Percentiles rank a stretch among this genome's conserved stretches.
These are phyloP conservation scores for Yueomyces sp. DNA, from an alignment of 805 yeast species.

Conservation along the genomic window DNA sequence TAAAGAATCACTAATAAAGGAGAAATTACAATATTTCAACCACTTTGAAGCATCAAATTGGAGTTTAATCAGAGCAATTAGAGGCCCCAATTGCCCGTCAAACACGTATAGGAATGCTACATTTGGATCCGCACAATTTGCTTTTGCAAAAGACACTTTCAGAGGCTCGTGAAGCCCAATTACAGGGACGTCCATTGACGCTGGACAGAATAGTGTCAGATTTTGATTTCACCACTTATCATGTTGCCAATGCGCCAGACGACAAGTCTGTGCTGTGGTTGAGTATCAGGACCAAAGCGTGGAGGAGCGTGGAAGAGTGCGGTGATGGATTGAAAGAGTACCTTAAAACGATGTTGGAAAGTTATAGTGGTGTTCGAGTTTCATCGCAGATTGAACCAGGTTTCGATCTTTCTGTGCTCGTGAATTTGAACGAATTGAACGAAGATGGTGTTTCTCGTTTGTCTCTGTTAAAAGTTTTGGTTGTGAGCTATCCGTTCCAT, in stretches of 20 bases:
- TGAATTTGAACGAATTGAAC: constrained; percentile 49
- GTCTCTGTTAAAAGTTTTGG: constrained; percentile 68
- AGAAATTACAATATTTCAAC: no score
- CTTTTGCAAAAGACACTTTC: constrained; percentile 69
- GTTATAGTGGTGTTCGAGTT: constrained; percentile 12
- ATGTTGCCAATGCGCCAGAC: constrained; percentile 64
- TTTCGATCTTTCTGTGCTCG: constrained; percentile 62
- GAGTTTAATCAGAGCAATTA: no score
- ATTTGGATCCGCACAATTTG: constrained; percentile 72
- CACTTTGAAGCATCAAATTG: no score
- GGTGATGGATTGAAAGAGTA: constrained; percentile 10
- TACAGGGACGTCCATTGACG: constrained; percentile 16
- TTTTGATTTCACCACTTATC: constrained; percentile 92
- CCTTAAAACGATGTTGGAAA: constrained; percentile 10
- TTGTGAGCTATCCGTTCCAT: constrained; percentile 88
- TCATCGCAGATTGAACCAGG: constrained; percentile 42
- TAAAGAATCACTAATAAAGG: no score
- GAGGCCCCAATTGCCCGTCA: no score
- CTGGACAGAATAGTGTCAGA: constrained; percentile 87
- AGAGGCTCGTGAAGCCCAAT: constrained; percentile 31
- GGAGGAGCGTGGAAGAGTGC: constrained; percentile 16
- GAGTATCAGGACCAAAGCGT: constrained; percentile 22
- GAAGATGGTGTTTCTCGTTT: constrained; percentile 45
- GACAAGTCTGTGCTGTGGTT: constrained; percentile 33
- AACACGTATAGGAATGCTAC: constrained; percentile 41